Evolutionary conservation across 2,329 filamentous ascomycete species (phyloP), one percentile per base, ranked within the genome.

Genomic region (Stromatinia cepivora): DNA sequence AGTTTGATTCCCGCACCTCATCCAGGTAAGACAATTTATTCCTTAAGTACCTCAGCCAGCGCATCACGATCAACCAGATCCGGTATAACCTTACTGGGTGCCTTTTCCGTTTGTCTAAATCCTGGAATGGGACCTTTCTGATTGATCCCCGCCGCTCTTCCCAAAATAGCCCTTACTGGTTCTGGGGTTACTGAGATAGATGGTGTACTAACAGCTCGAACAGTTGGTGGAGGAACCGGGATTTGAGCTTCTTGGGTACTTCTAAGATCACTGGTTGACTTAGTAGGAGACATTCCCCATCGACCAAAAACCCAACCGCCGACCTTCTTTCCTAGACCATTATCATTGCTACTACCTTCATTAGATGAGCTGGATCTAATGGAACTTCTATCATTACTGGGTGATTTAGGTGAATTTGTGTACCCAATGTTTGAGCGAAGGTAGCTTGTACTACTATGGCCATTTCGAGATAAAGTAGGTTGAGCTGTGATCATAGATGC

Each of bases 121-220:
- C 92, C 92, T 0, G 90, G 87, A 56, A 95, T 90, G 0, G 87
- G 84, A 0, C 92, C 92, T 1, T 87, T 84, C 77, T 94, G 92
- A 75, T 95, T 95, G 77, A 95, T 92, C 0, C 92, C 92, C 1
- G 91, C 86, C 6, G 86, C 80, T 56, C 92, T 84, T 56, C 81
- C 82, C 46, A 80, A 66, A 15, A 80, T 52, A 91, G 84, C 57
- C 81, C 82, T 48, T 79, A 68, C 17, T 81, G 79, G 68, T 72
- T 71, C 67, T 71, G 70, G 59, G 78, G 78, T n/a, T 58, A 66
- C 25, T 11, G 63, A 45, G 22, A 58, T 45, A 72, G 50, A 76
- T 15, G 80, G 77, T 34, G 79, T 78, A 46, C 76, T 77, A 48
- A 79, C 75, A 22, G 76, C 63, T 69, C 75, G 70, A 17, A 73